Percentiles rank a stretch among this genome's conserved stretches.
These are phyloP conservation scores for Pezicula rhizophila DNA, from an alignment of 2,329 filamentous ascomycete species.

Conservation along the genomic window DNA sequence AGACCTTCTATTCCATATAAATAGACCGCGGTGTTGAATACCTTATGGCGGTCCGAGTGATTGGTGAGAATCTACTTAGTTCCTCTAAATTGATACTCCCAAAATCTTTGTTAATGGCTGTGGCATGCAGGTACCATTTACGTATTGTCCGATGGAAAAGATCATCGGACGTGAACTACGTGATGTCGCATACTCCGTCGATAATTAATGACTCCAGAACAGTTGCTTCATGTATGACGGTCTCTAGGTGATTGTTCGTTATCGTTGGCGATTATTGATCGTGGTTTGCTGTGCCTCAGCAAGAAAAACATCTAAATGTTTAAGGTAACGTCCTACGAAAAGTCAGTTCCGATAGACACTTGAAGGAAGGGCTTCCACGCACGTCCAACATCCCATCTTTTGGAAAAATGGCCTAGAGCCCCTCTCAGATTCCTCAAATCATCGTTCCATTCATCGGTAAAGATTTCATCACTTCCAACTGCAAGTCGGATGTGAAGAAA, in stretches of 20 bases:
- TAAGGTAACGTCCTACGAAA: neutral
- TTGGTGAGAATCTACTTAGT: too few species aligned
- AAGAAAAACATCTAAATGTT: neutral
- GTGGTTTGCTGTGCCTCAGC: neutral
- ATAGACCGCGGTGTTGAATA: too few species aligned
- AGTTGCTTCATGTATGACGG: neutral
- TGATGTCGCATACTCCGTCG: too few species aligned
- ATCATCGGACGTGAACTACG: too few species aligned
- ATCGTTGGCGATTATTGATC: too few species aligned
- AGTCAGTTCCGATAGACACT: neutral
- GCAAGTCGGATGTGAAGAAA: slow-evolving; percentile 16
- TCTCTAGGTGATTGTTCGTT: too few species aligned
- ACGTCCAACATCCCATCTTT: slow-evolving; percentile 18
- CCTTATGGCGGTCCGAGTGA: too few species aligned
- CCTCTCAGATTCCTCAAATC: slow-evolving; percentile 14
- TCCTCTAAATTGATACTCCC: too few species aligned
- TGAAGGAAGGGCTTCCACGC: neutral
- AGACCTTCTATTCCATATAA: too few species aligned
- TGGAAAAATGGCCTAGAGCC: slow-evolving; percentile 12
- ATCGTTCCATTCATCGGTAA: slow-evolving; percentile 10
- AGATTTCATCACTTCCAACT: slow-evolving; percentile 10
- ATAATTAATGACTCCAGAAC: neutral
- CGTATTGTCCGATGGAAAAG: too few species aligned
- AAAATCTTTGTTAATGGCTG: too few species aligned
- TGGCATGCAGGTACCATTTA: too few species aligned